Evolutionary conservation across 2,329 filamentous ascomycete genomes (phyloP), one percentile per base, ranked within the genome.

Genomic region (Penicillium sp.): DNA sequence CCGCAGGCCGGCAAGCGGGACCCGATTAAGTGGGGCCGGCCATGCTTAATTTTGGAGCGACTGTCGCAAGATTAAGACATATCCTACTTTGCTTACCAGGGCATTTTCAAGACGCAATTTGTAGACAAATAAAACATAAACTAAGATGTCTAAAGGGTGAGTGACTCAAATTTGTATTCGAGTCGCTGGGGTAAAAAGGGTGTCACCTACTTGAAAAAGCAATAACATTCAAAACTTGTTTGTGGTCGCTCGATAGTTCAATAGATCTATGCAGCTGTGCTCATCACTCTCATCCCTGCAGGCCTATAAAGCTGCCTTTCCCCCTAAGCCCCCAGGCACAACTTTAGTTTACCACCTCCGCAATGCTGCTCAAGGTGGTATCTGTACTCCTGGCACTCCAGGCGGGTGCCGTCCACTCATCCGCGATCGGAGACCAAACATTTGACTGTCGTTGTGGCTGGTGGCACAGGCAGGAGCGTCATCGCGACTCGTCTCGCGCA

Each of bases 361-460:
- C 17, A 17, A 66, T 68, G 64, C 33, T 62, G 26, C 45, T 60
- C 24, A 24, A 50, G 13, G 8, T 45, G 17, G 54, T 30, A 19
- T 26, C 62, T 12, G 7, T 53, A 12, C 55, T 38, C 13, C 64
- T 68, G 40, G 28, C 62, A 30, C 42, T 68, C 8, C 64, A 63
- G 15, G 55, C 40, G 12, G 60, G 47, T 26, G 22, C 54, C 22
- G 60, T 47, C 6, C 13, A 7, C 15, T 54, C 63, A 3, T 37
- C 26, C 1, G 17, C 35, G 22, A 38, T 55, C 2, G 33, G 28
- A 12, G 50, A 60, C 10, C 12, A 37, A 10, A 61, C 58, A n/a
- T 73, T 71, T 17, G 70, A 73, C 56, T 73, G 56, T 74, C 9
- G 64, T 75, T 33, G 67, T 72, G 15, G 71, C 69, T 4, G 70